Conservation (phyloP, 257 asterid species). For the Hygrophila difformis region DNA sequence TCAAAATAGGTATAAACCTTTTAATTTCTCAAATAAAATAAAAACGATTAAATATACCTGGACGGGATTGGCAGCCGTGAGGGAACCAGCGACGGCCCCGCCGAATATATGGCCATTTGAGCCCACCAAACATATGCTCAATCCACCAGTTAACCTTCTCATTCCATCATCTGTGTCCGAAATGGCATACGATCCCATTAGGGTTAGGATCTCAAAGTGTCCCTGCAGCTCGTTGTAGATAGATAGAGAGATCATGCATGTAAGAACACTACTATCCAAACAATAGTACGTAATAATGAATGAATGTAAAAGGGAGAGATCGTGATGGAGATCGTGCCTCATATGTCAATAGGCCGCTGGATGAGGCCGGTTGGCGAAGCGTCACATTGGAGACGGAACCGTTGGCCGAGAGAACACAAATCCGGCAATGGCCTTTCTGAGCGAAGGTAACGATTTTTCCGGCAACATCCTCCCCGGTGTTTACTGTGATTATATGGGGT, state of each 20-base stretch:
- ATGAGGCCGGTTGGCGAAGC: slow-evolving; percentile 64
- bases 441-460: slow-evolving; percentile 48
- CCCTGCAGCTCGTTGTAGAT: slow-evolving; percentile 63
- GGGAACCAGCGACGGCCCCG: slow-evolving; percentile 74
- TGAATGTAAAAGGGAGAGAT: background rate
- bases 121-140: slow-evolving; percentile 77
- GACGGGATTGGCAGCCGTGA: slow-evolving; percentile 81
- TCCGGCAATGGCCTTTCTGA: slow-evolving; percentile 46
- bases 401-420: slow-evolving; percentile 57
- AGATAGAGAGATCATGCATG: background rate
- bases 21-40: too few species aligned
- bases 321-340: slow-evolving; percentile 45
- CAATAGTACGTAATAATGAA: background rate
- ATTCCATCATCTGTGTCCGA: slow-evolving; percentile 70
- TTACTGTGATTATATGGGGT: slow-evolving; percentile 52
- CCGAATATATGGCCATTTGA: slow-evolving; percentile 90
- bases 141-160: slow-evolving; percentile 66
- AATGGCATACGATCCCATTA: slow-evolving; percentile 64
- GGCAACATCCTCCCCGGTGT: slow-evolving; percentile 72
- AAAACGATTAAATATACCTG: slow-evolving; percentile 31
- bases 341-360: slow-evolving; percentile 58
- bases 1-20: too few species aligned
- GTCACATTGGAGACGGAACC: slow-evolving; percentile 64
- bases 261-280: background rate
- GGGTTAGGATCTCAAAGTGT: slow-evolving; percentile 73